Percentiles rank a stretch among this genome's conserved stretches.
Evolutionary conservation across 2,329 filamentous ascomycete species (phyloP).

Genomic region (Sclerotinia glacialis): DNA sequence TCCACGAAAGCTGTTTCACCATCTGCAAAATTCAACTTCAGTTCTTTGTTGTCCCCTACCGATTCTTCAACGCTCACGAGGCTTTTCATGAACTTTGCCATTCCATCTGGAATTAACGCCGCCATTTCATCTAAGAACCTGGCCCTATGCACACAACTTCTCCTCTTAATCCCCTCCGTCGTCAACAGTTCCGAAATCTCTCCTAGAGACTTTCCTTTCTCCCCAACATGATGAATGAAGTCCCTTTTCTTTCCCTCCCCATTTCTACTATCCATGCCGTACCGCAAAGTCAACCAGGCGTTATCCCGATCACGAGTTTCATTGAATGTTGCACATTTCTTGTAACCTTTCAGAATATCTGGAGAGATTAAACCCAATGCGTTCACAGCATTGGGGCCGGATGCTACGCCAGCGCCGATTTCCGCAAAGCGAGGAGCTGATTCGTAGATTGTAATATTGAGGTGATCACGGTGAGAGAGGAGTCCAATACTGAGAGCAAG

Average conservation of each 20-base stretch:
- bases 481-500: conserved; percentile 29
- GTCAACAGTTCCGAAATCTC: neutral
- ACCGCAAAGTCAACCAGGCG: conserved; percentile 28
- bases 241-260: neutral
- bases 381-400: conserved; percentile 26
- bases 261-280: conserved; percentile 11
- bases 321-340: conserved; percentile 23
- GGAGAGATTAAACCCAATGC: conserved; percentile 27
- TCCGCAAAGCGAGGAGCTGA: conserved; percentile 26
- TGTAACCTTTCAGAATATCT: conserved; percentile 25
- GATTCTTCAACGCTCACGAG: neutral
- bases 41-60: neutral
- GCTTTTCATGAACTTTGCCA: conserved; percentile 13
- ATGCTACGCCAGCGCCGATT: conserved; percentile 31
- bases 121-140: conserved; percentile 17
- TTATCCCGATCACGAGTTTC: conserved; percentile 27
- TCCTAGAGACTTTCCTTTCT: neutral
- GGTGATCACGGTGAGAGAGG: conserved; percentile 11
- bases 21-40: conserved; percentile 14
- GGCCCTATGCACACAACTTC: conserved; percentile 18
- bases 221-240: neutral
- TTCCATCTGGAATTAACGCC: conserved; percentile 2
- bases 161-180: neutral
- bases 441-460: conserved; percentile 30
- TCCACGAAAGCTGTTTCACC: conserved; percentile 39